Conservation (phyloP, 306 rosid genomes). For the Malus domestica region ASM211411v1 NC_041798.1:8523001-8523500, state of each 20-base stretch:
- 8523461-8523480: slow-evolving; percentile 59
- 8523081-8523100: slow-evolving; percentile 67
- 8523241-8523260: slow-evolving; percentile 65
- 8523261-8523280: slow-evolving; percentile 60
- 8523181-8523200: slow-evolving; percentile 55
- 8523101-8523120: slow-evolving; percentile 56
- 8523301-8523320: slow-evolving; percentile 74
- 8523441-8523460: slow-evolving; percentile 75
- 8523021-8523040: slow-evolving; percentile 48
- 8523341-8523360: slow-evolving; percentile 82
- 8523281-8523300: slow-evolving; percentile 62
- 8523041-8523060: slow-evolving; percentile 61
- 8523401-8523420: slow-evolving; percentile 93
- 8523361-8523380: slow-evolving; percentile 74
- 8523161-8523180: slow-evolving; percentile 70
- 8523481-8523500: slow-evolving; percentile 70
- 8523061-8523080: slow-evolving; percentile 74
- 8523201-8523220: slow-evolving; percentile 76
- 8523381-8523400: slow-evolving; percentile 66
- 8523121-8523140: slow-evolving; percentile 61
- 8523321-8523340: slow-evolving; percentile 88
- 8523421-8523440: slow-evolving; percentile 82
- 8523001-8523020: slow-evolving; percentile 39
- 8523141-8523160: slow-evolving; percentile 76
- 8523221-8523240: slow-evolving; percentile 68